Evolutionary conservation across 371 early-diverging fungal genomes (phyloP), one percentile per base, ranked within the genome.

Genomic region (Mucor irregularis): DNA sequence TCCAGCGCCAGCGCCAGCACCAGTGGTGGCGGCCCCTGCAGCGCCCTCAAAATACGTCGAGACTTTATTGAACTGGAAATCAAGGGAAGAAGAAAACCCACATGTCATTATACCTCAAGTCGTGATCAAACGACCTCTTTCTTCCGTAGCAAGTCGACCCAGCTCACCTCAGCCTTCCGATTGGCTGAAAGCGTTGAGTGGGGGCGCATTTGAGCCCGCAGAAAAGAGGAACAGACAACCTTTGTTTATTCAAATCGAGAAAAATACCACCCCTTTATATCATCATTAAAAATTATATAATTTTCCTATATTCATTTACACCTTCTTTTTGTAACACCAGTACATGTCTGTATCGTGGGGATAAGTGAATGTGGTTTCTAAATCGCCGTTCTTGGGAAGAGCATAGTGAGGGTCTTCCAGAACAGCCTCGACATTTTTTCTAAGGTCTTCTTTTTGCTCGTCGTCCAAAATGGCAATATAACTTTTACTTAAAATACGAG

Each of bases 401-500:
- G 53, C 24, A 9, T 45, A 46, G 5, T 68, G 56, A 2, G 47
- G 47, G 50, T 73, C 56, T 2, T 63, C 53, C 29, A 77, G 21
- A 7, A 69, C 55, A 2, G 45, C 51, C 21, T 71, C 50, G 1
- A 76, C 61, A 3, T 67, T 25, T 2, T 61, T n/a, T 17, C 39
- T 44, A 10, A 81, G 19, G 4, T 40, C 26, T 1, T 62, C 59
- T 47, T 61, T 49, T 8, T 50, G 46, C 5, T 67, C 52, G 14
- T 64, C 38, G 14, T 62, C 49, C 19, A 78, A 28, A 0, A 70
- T 57, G 6, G 79, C 73, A 43, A 81, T 56, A 50, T 76, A 81
- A 30, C 77, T 76, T 42, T 75, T 76, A 42, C 68, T 73, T 24
- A 58, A 43, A 3, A 77, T 64, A 16, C 79, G 69, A 5, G 52